Conservation (phyloP, 2,329 filamentous ascomycete species). For the Leptographium radiaticola region DNA sequence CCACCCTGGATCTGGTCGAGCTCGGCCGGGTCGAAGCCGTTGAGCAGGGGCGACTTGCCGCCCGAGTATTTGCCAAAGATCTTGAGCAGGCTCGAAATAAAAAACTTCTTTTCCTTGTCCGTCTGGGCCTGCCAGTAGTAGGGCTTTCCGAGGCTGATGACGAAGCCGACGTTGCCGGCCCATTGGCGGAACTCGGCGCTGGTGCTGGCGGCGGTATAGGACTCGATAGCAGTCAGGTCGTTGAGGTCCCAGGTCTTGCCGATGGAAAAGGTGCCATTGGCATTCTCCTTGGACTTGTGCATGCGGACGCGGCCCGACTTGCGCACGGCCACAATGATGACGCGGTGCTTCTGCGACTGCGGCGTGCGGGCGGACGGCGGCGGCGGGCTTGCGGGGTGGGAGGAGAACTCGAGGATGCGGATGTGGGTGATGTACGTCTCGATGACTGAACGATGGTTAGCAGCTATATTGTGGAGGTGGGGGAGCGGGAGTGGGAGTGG, state of each 20-base stretch:
- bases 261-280: slow-evolving; percentile 88
- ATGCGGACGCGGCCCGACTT: slow-evolving; percentile 87
- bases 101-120: slow-evolving; percentile 96
- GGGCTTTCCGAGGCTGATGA: slow-evolving; percentile 79
- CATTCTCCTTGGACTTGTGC: slow-evolving; percentile 94
- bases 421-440: slow-evolving; percentile 99
- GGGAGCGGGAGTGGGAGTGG: slow-evolving; percentile 3
- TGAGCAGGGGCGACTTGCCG: slow-evolving; percentile 63
- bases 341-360: slow-evolving; percentile 70
- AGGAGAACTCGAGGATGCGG: slow-evolving; percentile 73
- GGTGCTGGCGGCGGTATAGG: slow-evolving; percentile 53
- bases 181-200: slow-evolving; percentile 52
- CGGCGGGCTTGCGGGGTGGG: slow-evolving; percentile 70
- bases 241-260: slow-evolving; percentile 98
- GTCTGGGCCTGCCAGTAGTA: slow-evolving; percentile 96
- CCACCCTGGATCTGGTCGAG: slow-evolving; percentile 60
- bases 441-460: slow-evolving; percentile 35
- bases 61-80: slow-evolving; percentile 95
- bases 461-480: background rate
- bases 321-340: slow-evolving; percentile 87
- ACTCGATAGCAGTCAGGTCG: slow-evolving; percentile 73
- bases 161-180: slow-evolving; percentile 74
- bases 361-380: slow-evolving; percentile 60
- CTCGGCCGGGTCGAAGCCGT: slow-evolving; percentile 72
- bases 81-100: slow-evolving; percentile 90